phyloP scores from a whole-genome alignment of 2,329 filamentous ascomycete species.

The Aspergillus sp. region DNA sequence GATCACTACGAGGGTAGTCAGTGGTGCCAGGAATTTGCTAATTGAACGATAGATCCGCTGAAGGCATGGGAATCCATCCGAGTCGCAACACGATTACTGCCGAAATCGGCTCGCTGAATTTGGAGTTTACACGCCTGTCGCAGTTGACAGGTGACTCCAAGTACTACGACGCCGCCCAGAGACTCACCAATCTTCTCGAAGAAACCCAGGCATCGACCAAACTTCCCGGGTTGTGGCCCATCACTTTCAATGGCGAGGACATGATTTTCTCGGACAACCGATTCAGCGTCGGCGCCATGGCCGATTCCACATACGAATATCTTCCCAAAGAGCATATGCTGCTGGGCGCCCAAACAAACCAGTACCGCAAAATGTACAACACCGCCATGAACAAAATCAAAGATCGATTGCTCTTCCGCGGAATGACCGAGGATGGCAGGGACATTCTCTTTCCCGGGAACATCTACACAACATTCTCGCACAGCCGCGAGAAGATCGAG shows the following conservation, averaged over 20 bases:
- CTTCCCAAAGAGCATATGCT: slow-evolving; percentile 50
- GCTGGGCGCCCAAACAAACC: slow-evolving; percentile 40
- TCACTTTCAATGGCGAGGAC: slow-evolving; percentile 61
- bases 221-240: slow-evolving; percentile 78
- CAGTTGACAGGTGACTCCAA: slow-evolving; percentile 78
- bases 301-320: slow-evolving; percentile 52
- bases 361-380: slow-evolving; percentile 47
- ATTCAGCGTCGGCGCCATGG: slow-evolving; percentile 47
- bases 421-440: slow-evolving; percentile 42
- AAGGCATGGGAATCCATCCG: slow-evolving; percentile 40
- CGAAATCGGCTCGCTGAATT: slow-evolving; percentile 75
- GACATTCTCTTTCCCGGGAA: slow-evolving; percentile 43
- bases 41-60: slow-evolving; percentile 25
- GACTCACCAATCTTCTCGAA: slow-evolving; percentile 76
- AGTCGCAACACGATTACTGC: slow-evolving; percentile 64
- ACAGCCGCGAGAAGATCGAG: slow-evolving; percentile 21
- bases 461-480: slow-evolving; percentile 18
- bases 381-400: slow-evolving; percentile 40
- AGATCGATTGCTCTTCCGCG: slow-evolving; percentile 44
- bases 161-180: slow-evolving; percentile 86
- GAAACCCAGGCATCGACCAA: slow-evolving; percentile 69
- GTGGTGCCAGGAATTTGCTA: background rate
- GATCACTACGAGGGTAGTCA: no score
- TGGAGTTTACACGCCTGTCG: slow-evolving; percentile 87
- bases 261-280: slow-evolving; percentile 30